These are phyloP conservation scores for Sarocladium oryzae DNA, from an alignment of 2,329 filamentous ascomycete genomes.

Conservation along the genomic window DNA sequence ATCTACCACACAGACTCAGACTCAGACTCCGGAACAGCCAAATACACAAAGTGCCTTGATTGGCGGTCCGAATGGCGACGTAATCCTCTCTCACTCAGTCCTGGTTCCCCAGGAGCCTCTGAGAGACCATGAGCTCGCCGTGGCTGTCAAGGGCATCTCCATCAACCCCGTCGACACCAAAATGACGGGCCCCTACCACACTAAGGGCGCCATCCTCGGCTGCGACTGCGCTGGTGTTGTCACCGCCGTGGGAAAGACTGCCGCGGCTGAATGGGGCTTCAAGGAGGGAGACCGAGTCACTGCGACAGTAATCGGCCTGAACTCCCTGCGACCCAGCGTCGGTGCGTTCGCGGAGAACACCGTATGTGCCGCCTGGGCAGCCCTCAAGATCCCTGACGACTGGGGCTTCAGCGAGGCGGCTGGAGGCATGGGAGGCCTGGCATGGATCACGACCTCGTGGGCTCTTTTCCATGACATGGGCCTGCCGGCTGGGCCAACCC, in stretches of 20 bases:
- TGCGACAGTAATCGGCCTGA: slow-evolving; percentile 9
- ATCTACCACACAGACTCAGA: too few species aligned
- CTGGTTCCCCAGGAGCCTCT: too few species aligned
- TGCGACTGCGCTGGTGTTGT: slow-evolving; percentile 11
- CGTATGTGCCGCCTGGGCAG: not conserved
- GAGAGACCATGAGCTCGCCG: too few species aligned
- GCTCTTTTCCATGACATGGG: slow-evolving; percentile 16
- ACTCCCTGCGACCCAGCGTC: not conserved
- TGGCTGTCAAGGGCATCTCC: too few species aligned
- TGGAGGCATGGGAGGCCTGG: slow-evolving; percentile 9
- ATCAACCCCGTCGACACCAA: slow-evolving; percentile 12
- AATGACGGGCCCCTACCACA: slow-evolving; percentile 4
- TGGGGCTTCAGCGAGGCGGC: slow-evolving; percentile 14
- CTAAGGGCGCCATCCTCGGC: slow-evolving; percentile 6
- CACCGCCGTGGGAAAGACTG: not conserved
- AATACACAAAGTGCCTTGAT: too few species aligned
- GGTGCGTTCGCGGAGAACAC: slow-evolving; percentile 17
- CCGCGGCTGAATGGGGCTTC: not conserved
- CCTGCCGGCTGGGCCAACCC: slow-evolving; percentile 14
- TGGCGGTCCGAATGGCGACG: too few species aligned
- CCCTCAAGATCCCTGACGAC: slow-evolving; percentile 12
- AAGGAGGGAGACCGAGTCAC: slow-evolving; percentile 10
- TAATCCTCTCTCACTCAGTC: too few species aligned
- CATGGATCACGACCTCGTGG: slow-evolving; percentile 14
- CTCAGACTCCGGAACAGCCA: too few species aligned